A percentile compares a stretch with the other conserved stretches of the same genome.
Conservation (phyloP, 768 basidiomycete genomes). For the Ephemerocybe angulata region DNA sequence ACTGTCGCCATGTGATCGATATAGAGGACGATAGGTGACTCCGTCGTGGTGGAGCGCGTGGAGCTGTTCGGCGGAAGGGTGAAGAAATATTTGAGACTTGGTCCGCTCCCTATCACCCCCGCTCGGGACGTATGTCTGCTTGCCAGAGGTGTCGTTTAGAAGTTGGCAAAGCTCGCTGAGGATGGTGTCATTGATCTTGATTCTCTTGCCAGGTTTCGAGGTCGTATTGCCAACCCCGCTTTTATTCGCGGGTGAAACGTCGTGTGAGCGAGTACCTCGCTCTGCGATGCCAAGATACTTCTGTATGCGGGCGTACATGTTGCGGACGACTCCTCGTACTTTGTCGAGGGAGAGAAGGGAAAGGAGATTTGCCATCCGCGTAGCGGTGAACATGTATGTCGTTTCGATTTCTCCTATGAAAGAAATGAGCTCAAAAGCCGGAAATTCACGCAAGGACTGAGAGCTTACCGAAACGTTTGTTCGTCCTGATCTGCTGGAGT, state of each 20-base stretch:
- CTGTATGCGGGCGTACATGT: not conserved
- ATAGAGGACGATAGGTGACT: not conserved
- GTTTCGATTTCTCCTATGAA: not conserved
- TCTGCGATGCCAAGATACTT: not conserved
- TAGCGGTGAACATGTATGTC: not conserved
- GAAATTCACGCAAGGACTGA: not conserved
- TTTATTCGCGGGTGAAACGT: not conserved
- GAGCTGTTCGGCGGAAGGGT: not conserved
- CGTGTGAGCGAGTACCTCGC: not conserved
- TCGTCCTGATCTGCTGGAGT: constrained; percentile 1
- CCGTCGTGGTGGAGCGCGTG: not conserved
- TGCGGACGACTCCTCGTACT: not conserved
- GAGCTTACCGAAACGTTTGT: constrained; percentile 2
- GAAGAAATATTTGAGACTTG: not conserved
- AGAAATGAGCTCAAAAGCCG: not conserved
- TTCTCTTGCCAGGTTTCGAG: not conserved
- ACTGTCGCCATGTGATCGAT: not conserved
- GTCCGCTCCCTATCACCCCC: not conserved
- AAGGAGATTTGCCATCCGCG: not conserved
- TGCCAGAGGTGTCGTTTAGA: too few relatives aligned
- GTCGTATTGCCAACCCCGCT: not conserved
- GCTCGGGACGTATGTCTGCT: too few relatives aligned
- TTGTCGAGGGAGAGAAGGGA: not conserved
- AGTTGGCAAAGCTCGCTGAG: too few relatives aligned
- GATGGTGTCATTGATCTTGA: too few relatives aligned